Percentiles rank a stretch among this genome's conserved stretches.
Conservation (phyloP, 1,284 basidiomycete species). For the Ustilago bromivora region DNA sequence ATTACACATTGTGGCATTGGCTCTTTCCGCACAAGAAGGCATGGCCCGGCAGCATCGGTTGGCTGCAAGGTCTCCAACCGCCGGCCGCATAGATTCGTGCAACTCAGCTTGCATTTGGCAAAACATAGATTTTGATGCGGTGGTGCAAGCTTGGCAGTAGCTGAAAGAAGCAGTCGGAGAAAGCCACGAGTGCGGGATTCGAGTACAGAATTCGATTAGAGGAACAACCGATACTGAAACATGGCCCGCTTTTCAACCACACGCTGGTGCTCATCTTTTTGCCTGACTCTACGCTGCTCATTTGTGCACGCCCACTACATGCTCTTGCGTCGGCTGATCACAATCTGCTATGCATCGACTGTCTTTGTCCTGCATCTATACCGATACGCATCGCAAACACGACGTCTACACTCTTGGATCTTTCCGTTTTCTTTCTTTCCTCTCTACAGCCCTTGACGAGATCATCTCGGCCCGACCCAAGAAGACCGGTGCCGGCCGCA, state of each 20-base stretch:
- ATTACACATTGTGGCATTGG: not conserved
- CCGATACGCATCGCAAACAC: not conserved
- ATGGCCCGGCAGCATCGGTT: not conserved
- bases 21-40: not conserved
- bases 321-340: not conserved
- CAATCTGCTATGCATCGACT: not conserved
- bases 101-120: not conserved
- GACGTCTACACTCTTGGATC: not conserved
- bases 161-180: not conserved
- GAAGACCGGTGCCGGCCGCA: constrained; percentile 47
- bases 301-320: not conserved
- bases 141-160: not conserved
- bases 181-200: not conserved
- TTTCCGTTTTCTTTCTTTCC: constrained; percentile 12
- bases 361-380: not conserved
- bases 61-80: not conserved
- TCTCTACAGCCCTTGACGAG: constrained; percentile 64
- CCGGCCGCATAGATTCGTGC: not conserved
- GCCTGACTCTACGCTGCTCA: not conserved
- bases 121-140: not conserved
- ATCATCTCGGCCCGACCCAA: constrained; percentile 65
- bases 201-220: not conserved
- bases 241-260: not conserved
- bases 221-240: not conserved
- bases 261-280: not conserved